Evolutionary conservation across 2,329 filamentous ascomycete genomes (phyloP).

Genomic region (Sphaerulina populicola): DNA sequence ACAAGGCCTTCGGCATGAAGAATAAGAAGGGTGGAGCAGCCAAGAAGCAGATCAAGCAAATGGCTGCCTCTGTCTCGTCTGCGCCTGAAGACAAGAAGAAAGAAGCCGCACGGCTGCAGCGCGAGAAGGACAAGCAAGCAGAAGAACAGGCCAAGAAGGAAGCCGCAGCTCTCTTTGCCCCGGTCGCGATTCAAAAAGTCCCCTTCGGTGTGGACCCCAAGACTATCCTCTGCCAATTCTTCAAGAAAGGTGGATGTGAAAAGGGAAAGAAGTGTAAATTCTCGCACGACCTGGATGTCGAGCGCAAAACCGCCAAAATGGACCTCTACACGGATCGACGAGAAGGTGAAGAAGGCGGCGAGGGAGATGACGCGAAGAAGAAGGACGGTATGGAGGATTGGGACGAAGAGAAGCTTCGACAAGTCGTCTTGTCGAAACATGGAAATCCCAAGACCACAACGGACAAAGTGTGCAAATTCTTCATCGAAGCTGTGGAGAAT

Average conservation of each 20-base stretch:
- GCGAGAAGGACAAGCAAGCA: constrained; percentile 83
- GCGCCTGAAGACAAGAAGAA: constrained; percentile 83
- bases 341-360: constrained; percentile 60
- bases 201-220: constrained; percentile 97
- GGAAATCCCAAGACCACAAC: constrained; percentile 92
- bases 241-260: constrained; percentile 93
- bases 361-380: constrained; percentile 52
- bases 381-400: constrained; percentile 95
- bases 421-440: constrained; percentile 90
- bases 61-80: constrained; percentile 63
- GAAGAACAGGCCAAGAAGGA: constrained; percentile 78
- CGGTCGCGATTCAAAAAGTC: constrained; percentile 92
- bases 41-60: constrained; percentile 81
- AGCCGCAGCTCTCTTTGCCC: constrained; percentile 73
- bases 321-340: constrained; percentile 81
- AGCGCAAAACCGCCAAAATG: constrained; percentile 87
- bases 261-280: constrained; percentile 98
- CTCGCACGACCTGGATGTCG: constrained; percentile 78
- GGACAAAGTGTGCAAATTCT: constrained; percentile 98
- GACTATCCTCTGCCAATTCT: constrained; percentile 93
- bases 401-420: constrained; percentile 92
- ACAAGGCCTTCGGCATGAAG: constrained; percentile 99
- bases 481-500: constrained; percentile 94
- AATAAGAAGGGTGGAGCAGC: constrained; percentile 94
- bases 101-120: constrained; percentile 53